Evolutionary conservation across 305 asterid genomes (phyloP).

Genomic region (Rubia peregrina): DNA sequence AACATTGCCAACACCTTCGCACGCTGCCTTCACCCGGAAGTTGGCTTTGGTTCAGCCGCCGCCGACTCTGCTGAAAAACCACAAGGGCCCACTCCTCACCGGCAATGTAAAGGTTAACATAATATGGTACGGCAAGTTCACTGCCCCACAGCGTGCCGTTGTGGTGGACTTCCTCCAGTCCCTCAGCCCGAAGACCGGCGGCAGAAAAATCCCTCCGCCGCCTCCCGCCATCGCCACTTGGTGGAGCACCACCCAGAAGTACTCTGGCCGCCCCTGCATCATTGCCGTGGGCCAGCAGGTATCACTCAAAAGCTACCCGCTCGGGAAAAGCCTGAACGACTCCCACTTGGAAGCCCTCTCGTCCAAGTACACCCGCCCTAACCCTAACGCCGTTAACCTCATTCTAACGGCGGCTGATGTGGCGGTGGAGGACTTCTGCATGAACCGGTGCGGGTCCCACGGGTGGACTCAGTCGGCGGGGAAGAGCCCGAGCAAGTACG

Average conservation of each 20-base stretch:
- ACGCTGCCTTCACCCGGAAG: conserved; percentile 31
- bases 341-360: conserved; percentile 25
- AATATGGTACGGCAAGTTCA: conserved; percentile 46
- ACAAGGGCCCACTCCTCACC: conserved; percentile 35
- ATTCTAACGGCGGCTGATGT: conserved; percentile 34
- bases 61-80: conserved; percentile 32
- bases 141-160: conserved; percentile 28
- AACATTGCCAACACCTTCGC: conserved; percentile 7
- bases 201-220: neutral
- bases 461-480: conserved; percentile 21
- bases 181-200: conserved; percentile 17
- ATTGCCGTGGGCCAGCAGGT: conserved; percentile 27
- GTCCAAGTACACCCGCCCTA: conserved; percentile 9
- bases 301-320: conserved; percentile 18
- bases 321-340: conserved; percentile 30
- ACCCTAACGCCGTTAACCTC: conserved; percentile 19
- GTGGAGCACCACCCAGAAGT: conserved; percentile 41
- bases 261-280: conserved; percentile 25
- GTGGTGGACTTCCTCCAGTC: conserved; percentile 35
- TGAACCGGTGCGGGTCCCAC: conserved; percentile 40
- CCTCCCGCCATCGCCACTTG: conserved; percentile 31
- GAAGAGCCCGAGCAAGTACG: conserved; percentile 15
- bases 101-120: conserved; percentile 37
- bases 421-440: conserved; percentile 39
- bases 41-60: conserved; percentile 29